Evolutionary conservation across 2,329 filamentous ascomycete species (phyloP).

Genomic region (Cladosporium halotolerans): DNA sequence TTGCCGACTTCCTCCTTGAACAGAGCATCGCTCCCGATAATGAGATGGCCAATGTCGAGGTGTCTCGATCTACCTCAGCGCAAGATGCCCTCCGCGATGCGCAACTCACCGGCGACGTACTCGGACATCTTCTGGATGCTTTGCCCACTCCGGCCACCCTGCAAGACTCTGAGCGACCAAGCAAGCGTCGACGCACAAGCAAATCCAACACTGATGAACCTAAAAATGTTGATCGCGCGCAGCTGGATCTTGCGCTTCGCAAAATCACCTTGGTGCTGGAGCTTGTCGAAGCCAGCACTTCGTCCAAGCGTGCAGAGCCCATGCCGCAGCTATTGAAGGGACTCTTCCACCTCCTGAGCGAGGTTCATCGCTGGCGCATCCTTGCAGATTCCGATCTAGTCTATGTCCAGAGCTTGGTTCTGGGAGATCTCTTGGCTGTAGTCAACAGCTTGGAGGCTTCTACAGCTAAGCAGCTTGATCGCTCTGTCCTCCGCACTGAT

Average conservation of each 20-base stretch:
- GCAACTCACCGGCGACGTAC: constrained; percentile 64
- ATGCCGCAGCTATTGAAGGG: constrained; percentile 64
- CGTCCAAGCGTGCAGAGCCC: constrained; percentile 65
- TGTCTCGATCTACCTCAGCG: constrained; percentile 47
- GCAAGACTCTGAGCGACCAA: constrained; percentile 63
- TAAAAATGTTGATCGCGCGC: constrained; percentile 56
- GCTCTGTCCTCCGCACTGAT: constrained; percentile 76
- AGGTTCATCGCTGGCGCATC: constrained; percentile 76
- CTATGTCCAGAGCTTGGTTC: constrained; percentile 79
- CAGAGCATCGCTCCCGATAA: constrained; percentile 33
- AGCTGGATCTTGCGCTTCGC: constrained; percentile 62
- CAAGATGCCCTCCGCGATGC: constrained; percentile 67
- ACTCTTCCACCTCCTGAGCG: constrained; percentile 78
- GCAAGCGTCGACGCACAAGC: constrained; percentile 75
- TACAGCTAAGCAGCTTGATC: constrained; percentile 53
- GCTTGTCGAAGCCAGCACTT: constrained; percentile 60
- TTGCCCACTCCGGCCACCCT: constrained; percentile 69
- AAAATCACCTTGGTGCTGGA: constrained; percentile 84
- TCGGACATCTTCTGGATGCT: constrained; percentile 65
- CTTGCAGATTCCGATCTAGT: constrained; percentile 80
- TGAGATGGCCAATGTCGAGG: constrained; percentile 17
- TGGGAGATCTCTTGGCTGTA: constrained; percentile 77
- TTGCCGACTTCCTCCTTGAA: constrained; percentile 58
- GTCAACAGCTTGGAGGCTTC: constrained; percentile 63
- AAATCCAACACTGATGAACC: constrained; percentile 50